Evolutionary conservation across 495 filamentous ascomycete genomes (phyloP).

Genomic region (Penicillium soppii): DNA sequence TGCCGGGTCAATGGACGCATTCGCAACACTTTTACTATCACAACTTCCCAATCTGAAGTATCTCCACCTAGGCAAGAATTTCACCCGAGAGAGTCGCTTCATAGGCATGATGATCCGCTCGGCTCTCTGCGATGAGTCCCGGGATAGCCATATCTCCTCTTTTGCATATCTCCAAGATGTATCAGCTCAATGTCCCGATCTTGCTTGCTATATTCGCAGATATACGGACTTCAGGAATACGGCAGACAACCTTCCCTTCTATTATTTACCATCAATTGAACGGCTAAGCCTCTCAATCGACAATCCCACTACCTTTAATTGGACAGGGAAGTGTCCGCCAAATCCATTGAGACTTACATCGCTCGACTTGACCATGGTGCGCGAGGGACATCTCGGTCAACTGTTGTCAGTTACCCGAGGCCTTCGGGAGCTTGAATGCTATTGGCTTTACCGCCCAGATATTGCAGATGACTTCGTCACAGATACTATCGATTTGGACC

Average conservation of each 20-base stretch:
- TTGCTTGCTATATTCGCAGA: background rate
- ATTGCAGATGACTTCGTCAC: slow-evolving; percentile 2
- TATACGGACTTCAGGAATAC: background rate
- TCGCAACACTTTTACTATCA: background rate
- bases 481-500: slow-evolving; percentile 9
- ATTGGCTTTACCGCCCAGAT: slow-evolving; percentile 6
- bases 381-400: slow-evolving; percentile 7
- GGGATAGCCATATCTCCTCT: background rate
- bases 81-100: background rate
- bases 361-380: slow-evolving; percentile 8
- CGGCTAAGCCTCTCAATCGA: background rate
- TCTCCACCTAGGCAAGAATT: background rate
- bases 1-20: background rate
- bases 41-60: background rate
- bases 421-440: slow-evolving; percentile 2
- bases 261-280: background rate
- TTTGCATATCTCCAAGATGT: background rate
- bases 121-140: background rate
- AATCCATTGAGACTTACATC: slow-evolving; percentile 6
- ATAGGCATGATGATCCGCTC: background rate
- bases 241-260: background rate
- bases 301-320: background rate
- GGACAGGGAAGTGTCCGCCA: background rate
- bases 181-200: background rate
- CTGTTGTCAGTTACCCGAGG: slow-evolving; percentile 1